Evolutionary conservation across 805 yeast species (phyloP).

Genomic region (Cyberlindnera misumaiensis): DNA sequence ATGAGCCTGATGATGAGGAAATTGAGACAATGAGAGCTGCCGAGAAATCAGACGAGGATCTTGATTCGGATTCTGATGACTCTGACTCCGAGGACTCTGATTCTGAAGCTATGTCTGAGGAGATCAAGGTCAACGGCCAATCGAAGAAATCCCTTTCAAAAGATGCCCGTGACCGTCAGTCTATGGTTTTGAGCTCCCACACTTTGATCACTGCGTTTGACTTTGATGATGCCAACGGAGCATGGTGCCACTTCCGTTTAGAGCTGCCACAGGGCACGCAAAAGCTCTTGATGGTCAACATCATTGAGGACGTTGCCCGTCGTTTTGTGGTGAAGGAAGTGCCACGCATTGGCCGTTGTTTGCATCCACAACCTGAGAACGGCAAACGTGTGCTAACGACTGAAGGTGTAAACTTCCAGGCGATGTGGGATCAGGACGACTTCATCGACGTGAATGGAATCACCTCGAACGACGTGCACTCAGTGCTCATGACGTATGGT

Average conservation of each 20-base stretch:
- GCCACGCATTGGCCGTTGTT: constrained; percentile 86
- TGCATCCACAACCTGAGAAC: constrained; percentile 67
- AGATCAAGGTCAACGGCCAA: constrained; percentile 16
- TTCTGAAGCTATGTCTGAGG: constrained; percentile 28
- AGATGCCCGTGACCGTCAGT: constrained; percentile 77
- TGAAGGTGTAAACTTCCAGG: constrained; percentile 95
- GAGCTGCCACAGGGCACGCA: constrained; percentile 81
- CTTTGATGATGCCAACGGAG: constrained; percentile 83
- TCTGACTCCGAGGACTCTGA: constrained; percentile 26
- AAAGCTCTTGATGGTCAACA: constrained; percentile 94
- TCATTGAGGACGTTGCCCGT: constrained; percentile 87
- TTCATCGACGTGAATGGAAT: constrained; percentile 87
- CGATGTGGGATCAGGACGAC: constrained; percentile 97
- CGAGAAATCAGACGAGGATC: constrained; percentile 68
- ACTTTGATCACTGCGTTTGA: constrained; percentile 70
- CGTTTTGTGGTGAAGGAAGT: constrained; percentile 89
- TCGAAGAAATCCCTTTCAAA: constrained; percentile 35
- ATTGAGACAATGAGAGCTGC: constrained; percentile 82
- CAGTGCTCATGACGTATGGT: constrained; percentile 88
- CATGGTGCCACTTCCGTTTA: constrained; percentile 88
- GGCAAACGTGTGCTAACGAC: constrained; percentile 79
- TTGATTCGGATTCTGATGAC: constrained; percentile 32
- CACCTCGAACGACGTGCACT: constrained; percentile 86
- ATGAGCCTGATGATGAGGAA: constrained; percentile 94
- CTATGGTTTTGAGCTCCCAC: constrained; percentile 69